These are phyloP conservation scores for Pelargonium myrrhifolium DNA, from an alignment of 441 rosid genomes.

Conservation along the genomic window DNA sequence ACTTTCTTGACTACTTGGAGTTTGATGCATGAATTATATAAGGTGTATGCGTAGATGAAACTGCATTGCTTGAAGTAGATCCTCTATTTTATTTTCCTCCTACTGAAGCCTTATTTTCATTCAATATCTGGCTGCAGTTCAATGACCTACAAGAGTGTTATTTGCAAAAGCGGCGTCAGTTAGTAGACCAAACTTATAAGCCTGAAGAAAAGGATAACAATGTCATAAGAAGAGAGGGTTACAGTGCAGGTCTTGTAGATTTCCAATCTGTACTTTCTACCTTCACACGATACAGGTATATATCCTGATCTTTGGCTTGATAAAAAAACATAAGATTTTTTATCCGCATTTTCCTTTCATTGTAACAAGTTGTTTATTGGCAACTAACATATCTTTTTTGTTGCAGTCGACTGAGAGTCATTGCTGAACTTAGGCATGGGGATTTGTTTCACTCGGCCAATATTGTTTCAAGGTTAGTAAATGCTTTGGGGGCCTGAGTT, in stretches of 20 bases:
- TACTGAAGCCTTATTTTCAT: no score
- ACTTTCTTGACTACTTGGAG: not conserved
- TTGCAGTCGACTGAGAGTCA: constrained; percentile 83
- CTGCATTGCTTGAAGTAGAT: no score
- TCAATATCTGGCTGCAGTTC: constrained; percentile 41
- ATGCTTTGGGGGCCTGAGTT: no score
- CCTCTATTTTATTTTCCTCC: no score
- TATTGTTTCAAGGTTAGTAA: constrained; percentile 77
- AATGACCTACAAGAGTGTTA: constrained; percentile 92
- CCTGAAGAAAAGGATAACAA: constrained; percentile 59
- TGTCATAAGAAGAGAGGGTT: constrained; percentile 61
- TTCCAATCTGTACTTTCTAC: constrained; percentile 83
- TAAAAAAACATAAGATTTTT: not conserved
- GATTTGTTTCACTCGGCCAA: constrained; percentile 97
- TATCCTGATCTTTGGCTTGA: not conserved
- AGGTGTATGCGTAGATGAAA: no score
- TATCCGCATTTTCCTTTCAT: constrained; percentile 3
- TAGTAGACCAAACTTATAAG: constrained; percentile 43
- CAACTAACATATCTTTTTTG: constrained; percentile 10
- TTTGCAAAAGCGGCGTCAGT: constrained; percentile 68
- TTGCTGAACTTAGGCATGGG: constrained; percentile 92
- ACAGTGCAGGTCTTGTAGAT: constrained; percentile 46
- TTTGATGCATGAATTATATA: no score
- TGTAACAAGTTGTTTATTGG: constrained; percentile 13
- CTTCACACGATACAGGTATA: constrained; percentile 85